Percentiles rank a stretch among this genome's conserved stretches.
phyloP scores from a whole-genome alignment of 2,329 filamentous ascomycete genomes.

The Ophiosphaerella herpotricha region DNA sequence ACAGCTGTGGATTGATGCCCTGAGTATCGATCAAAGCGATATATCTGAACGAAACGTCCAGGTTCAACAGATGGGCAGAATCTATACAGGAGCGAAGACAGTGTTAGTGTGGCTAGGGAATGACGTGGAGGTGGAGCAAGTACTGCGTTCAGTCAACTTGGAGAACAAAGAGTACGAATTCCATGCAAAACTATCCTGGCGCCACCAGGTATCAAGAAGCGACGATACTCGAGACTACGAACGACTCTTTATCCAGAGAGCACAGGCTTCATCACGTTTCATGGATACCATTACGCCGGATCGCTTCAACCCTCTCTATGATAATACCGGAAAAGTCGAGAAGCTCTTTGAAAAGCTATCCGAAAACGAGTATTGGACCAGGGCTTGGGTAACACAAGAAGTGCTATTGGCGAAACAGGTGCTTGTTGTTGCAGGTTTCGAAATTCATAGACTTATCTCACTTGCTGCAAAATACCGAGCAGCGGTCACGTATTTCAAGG shows the following conservation, averaged over 20 bases:
- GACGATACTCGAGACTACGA: no score
- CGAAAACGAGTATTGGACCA: slow-evolving; percentile 7
- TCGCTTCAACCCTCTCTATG: neutral
- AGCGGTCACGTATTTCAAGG: neutral
- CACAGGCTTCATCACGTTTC: no score
- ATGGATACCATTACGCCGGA: neutral
- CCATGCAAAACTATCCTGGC: no score
- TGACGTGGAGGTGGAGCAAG: neutral
- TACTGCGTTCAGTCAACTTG: neutral
- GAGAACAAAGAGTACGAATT: neutral
- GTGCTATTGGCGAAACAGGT: slow-evolving; percentile 2
- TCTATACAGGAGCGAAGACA: neutral
- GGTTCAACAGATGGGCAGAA: slow-evolving; percentile 4
- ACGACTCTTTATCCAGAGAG: no score
- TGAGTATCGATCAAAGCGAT: slow-evolving; percentile 2
- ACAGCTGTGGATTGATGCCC: slow-evolving; percentile 2
- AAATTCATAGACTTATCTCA: neutral
- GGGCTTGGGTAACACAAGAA: slow-evolving; percentile 16
- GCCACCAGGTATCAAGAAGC: no score
- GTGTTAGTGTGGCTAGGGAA: slow-evolving; percentile 3
- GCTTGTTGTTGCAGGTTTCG: slow-evolving; percentile 1
- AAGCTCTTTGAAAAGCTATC: slow-evolving; percentile 3
- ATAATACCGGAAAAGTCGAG: slow-evolving; percentile 4
- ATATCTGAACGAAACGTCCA: slow-evolving; percentile 1
- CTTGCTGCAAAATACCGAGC: neutral